phyloP scores from a whole-genome alignment of 176 grass and related monocot genomes.

The Chloris gayana region DNA sequence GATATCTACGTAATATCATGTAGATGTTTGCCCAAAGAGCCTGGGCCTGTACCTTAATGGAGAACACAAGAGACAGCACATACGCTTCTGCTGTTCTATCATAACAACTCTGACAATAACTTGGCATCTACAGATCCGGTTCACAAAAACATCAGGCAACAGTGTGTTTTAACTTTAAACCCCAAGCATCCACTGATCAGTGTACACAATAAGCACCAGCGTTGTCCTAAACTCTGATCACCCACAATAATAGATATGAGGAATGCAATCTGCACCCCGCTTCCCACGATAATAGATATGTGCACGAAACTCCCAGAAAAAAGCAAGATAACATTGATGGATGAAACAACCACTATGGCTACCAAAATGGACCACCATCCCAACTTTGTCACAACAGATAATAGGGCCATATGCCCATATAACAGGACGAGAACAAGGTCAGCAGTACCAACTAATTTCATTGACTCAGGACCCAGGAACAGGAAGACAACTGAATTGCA shows the following conservation, averaged over 20 bases:
- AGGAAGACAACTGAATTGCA: conserved; percentile 1
- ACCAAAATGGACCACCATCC: conserved; percentile 17
- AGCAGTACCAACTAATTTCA: conserved; percentile 4
- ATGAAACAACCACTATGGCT: background rate
- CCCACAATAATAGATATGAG: conserved; percentile 2
- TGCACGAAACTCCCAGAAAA: conserved; percentile 11
- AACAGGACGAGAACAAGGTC: conserved; percentile 14
- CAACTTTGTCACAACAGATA: conserved; percentile 8
- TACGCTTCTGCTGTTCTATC: conserved; percentile 7
- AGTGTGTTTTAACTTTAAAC: background rate
- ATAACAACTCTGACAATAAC: conserved; percentile 30
- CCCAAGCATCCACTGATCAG: background rate
- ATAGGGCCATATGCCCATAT: background rate
- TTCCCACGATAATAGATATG: background rate
- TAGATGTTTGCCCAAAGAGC: background rate
- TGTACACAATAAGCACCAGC: conserved; percentile 14
- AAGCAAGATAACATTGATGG: conserved; percentile 17
- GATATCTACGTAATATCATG: conserved; percentile 9
- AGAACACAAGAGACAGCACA: conserved; percentile 21
- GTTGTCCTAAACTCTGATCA: background rate
- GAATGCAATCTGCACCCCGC: background rate
- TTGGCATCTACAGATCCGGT: conserved; percentile 13
- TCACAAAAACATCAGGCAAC: conserved; percentile 15
- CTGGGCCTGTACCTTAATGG: conserved; percentile 28
- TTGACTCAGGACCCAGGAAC: background rate